Evolutionary conservation across 73 alveolate genomes (phyloP).

Genomic region (Breviolum minutum): DNA sequence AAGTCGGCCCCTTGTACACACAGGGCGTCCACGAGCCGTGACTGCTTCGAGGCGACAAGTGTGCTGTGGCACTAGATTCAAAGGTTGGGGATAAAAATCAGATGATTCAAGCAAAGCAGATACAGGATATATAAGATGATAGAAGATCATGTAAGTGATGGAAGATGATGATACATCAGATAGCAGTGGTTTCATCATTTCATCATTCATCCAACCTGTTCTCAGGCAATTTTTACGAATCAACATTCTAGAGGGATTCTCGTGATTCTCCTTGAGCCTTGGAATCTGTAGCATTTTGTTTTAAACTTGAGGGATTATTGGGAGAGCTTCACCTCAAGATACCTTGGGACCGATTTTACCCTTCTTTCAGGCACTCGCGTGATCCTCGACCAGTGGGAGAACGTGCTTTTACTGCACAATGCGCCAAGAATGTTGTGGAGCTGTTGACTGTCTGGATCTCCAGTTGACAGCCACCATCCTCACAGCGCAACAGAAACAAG

Average conservation of each 20-base stretch:
- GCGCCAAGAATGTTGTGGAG: constrained; percentile 94
- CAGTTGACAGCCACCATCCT: neutral
- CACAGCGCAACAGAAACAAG: neutral
- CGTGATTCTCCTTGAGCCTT: neutral
- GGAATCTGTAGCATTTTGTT: neutral
- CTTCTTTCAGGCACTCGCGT: constrained; percentile 35
- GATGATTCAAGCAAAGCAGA: too few relatives aligned
- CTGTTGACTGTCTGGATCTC: constrained; percentile 25
- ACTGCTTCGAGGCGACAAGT: neutral
- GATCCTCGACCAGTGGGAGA: constrained; percentile 92
- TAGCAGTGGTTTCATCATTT: too few relatives aligned
- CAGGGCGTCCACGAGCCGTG: constrained; percentile 1
- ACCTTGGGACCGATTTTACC: neutral
- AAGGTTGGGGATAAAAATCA: neutral
- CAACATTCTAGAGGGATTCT: neutral
- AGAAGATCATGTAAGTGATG: too few relatives aligned
- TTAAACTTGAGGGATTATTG: too few relatives aligned
- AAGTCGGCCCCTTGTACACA: too few relatives aligned
- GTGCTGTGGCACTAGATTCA: neutral
- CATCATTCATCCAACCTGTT: too few relatives aligned
- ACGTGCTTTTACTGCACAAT: constrained; percentile 71
- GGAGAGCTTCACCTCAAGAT: neutral
- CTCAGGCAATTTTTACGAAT: neutral
- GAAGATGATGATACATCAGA: too few relatives aligned
- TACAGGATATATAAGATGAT: too few relatives aligned